These are phyloP conservation scores for Penicillium diatomitis DNA, from an alignment of 495 filamentous ascomycete genomes.

Conservation along the genomic window DNA sequence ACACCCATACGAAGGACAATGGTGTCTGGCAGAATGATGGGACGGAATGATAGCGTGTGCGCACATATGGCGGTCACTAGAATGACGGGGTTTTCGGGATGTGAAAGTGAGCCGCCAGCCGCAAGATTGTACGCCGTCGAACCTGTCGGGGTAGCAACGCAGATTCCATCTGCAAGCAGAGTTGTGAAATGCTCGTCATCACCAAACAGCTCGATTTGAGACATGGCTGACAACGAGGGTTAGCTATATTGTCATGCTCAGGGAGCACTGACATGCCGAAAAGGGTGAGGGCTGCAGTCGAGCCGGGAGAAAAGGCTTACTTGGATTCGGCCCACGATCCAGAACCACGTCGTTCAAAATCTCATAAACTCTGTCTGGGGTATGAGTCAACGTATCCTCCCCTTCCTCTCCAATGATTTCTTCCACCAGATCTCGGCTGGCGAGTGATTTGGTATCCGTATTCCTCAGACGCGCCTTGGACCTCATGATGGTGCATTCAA, in stretches of 20 bases:
- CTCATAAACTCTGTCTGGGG: conserved; percentile 69
- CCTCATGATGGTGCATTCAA: conserved; percentile 93
- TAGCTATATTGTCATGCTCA: conserved; percentile 14
- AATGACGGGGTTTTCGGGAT: conserved; percentile 95
- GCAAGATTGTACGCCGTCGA: conserved; percentile 97
- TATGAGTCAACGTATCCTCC: conserved; percentile 72
- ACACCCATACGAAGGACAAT: conserved; percentile 88
- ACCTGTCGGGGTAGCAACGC: conserved; percentile 85
- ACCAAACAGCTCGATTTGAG: conserved; percentile 80
- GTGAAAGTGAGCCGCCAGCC: conserved; percentile 87
- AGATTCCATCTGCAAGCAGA: conserved; percentile 78
- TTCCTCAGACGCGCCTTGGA: conserved; percentile 41
- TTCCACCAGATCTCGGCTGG: conserved; percentile 66
- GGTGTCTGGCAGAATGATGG: conserved; percentile 90
- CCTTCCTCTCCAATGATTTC: conserved; percentile 78
- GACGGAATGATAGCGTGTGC: conserved; percentile 90
- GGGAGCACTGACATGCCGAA: too few species aligned
- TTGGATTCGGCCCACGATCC: conserved; percentile 84
- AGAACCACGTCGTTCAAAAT: conserved; percentile 91
- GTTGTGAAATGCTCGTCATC: conserved; percentile 93
- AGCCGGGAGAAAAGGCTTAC: conserved; percentile 34
- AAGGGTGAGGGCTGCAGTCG: too few species aligned
- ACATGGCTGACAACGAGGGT: conserved; percentile 54
- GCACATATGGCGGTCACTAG: conserved; percentile 92
- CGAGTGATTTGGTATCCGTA: conserved; percentile 12